Evolutionary conservation across 805 yeast genomes (phyloP).

Genomic region (Spathaspora girioi): DNA sequence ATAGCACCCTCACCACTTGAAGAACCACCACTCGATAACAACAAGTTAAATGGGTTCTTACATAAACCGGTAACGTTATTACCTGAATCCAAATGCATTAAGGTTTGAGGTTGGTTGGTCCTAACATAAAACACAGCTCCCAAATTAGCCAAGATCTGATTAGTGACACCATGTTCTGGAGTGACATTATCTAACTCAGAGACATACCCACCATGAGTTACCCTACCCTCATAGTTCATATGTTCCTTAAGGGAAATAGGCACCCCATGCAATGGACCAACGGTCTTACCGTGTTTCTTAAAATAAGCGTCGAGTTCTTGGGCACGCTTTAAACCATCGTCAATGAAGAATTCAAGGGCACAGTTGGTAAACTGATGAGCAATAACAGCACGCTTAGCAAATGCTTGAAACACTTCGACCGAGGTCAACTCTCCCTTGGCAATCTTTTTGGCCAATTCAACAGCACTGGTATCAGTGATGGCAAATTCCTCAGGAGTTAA

Average conservation of each 20-base stretch:
- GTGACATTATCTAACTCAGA: conserved; percentile 28
- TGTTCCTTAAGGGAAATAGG: conserved; percentile 62
- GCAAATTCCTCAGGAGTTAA: conserved; percentile 31
- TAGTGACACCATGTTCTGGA: conserved; percentile 25
- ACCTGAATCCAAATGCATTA: conserved; percentile 42
- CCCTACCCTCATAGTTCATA: conserved; percentile 28
- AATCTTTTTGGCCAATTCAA: conserved; percentile 22
- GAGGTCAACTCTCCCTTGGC: conserved; percentile 30
- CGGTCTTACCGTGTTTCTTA: conserved; percentile 40
- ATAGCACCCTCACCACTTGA: conserved; percentile 44
- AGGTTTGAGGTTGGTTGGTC: conserved; percentile 42
- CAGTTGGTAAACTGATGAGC: conserved; percentile 44
- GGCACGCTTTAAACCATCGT: conserved; percentile 58
- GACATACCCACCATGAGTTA: conserved; percentile 40
- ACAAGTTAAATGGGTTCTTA: conserved; percentile 35
- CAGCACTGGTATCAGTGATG: conserved; percentile 35
- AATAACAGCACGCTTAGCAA: conserved; percentile 38
- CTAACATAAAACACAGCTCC: conserved; percentile 44
- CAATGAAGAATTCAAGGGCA: conserved; percentile 45
- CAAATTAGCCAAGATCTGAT: conserved; percentile 31
- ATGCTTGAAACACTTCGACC: conserved; percentile 39
- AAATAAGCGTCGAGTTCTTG: conserved; percentile 50
- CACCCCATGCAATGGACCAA: conserved; percentile 66
- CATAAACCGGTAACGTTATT: conserved; percentile 38
- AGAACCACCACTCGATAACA: conserved; percentile 41